Evolutionary conservation across 2,329 filamentous ascomycete species (phyloP).

Genomic region (Gaeumannomyces tritici): DNA sequence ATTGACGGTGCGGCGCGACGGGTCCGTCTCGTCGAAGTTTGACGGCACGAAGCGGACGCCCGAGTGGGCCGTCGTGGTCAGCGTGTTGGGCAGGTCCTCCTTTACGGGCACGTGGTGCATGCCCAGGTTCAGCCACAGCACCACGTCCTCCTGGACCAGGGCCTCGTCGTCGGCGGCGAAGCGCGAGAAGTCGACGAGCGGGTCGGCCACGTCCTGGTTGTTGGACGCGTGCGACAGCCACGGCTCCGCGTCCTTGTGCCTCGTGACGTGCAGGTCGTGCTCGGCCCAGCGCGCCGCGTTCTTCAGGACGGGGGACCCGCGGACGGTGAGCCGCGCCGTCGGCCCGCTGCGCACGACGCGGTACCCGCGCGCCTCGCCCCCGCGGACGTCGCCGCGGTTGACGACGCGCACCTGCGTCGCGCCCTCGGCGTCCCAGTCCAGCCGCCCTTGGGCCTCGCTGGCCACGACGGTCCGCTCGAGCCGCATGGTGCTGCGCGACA

Average conservation of each 20-base stretch:
- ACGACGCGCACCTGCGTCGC: constrained; percentile 38
- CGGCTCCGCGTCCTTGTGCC: constrained; percentile 43
- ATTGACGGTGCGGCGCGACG: constrained; percentile 27
- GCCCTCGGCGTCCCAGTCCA: constrained; percentile 38
- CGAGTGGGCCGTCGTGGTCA: constrained; percentile 35
- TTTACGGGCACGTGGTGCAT: constrained; percentile 50
- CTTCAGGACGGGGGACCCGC: constrained; percentile 33
- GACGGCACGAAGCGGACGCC: constrained; percentile 31
- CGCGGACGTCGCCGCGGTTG: constrained; percentile 37
- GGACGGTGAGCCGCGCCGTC: constrained; percentile 34
- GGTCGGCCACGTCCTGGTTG: constrained; percentile 31
- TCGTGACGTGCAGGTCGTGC: constrained; percentile 39
- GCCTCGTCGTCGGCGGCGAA: constrained; percentile 34
- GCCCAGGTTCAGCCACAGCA: constrained; percentile 42
- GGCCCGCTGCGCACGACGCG: constrained; percentile 30
- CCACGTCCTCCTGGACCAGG: constrained; percentile 32
- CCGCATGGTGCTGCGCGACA: constrained; percentile 40
- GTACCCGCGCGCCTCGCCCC: constrained; percentile 37
- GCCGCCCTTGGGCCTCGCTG: constrained; percentile 30
- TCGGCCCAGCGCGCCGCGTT: constrained; percentile 38
- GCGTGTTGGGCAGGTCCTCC: constrained; percentile 42
- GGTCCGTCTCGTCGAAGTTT: constrained; percentile 32
- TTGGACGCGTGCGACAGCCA: constrained; percentile 33
- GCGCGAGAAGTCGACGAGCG: constrained; percentile 38
- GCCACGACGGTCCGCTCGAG: constrained; percentile 30